Percentiles rank a stretch among this genome's conserved stretches.
These are phyloP conservation scores for Xylaria multiplex DNA, from an alignment of 2,329 filamentous ascomycete genomes.

Conservation along the genomic window DNA sequence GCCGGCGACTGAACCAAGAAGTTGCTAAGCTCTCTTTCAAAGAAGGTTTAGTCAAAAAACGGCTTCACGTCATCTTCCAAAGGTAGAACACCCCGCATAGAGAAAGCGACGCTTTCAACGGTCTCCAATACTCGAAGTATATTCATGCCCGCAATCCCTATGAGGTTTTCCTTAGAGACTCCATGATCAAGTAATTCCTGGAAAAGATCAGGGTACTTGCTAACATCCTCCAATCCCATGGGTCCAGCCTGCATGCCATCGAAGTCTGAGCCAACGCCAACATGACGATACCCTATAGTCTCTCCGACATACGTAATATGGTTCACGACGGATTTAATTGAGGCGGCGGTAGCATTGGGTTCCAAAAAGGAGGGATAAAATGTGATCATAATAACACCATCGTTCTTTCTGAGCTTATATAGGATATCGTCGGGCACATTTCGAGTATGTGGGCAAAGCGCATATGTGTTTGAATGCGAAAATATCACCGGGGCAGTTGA, in stretches of 20 bases:
- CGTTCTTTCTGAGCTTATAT: conserved; percentile 49
- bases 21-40: too few relatives aligned
- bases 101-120: background rate
- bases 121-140: background rate
- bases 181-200: background rate
- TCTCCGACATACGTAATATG: conserved; percentile 48
- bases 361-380: conserved; percentile 49
- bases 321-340: conserved; percentile 52
- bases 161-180: background rate
- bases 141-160: background rate
- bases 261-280: conserved; percentile 53
- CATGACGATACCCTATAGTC: conserved; percentile 50
- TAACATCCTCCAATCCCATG: conserved; percentile 42
- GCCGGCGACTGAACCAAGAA: too few relatives aligned
- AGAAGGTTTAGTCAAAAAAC: background rate
- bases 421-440: conserved; percentile 56
- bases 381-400: conserved; percentile 54
- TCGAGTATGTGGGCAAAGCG: conserved; percentile 47
- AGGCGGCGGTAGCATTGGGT: conserved; percentile 47
- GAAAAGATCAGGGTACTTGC: conserved; percentile 1
- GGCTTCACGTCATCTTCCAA: conserved; percentile 5
- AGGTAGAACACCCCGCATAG: background rate
- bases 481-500: conserved; percentile 48
- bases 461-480: conserved; percentile 47
- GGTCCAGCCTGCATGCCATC: conserved; percentile 49